A percentile compares a stretch with the other conserved stretches of the same genome.
Evolutionary conservation across 2,329 filamentous ascomycete genomes (phyloP).

Genomic region (Colletotrichum nymphaeae): DNA sequence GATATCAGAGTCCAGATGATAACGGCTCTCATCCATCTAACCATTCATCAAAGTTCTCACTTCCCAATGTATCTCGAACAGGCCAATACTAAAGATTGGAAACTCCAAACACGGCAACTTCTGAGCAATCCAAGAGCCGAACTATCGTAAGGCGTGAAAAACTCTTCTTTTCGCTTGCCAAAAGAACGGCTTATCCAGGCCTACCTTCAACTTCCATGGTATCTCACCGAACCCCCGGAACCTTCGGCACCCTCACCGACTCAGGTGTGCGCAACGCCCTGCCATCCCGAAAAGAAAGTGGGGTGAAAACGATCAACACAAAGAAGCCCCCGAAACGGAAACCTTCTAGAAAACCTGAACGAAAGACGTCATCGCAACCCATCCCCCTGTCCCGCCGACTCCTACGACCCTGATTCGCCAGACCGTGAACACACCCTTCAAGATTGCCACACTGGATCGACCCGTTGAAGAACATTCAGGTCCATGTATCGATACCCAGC

Average conservation of each 20-base stretch:
- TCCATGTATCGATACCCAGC: neutral
- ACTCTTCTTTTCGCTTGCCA: neutral
- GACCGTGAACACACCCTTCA: neutral
- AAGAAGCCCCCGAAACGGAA: slow-evolving; percentile 5
- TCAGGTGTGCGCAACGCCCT: neutral
- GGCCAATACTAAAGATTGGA: too few species aligned
- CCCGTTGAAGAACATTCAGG: neutral
- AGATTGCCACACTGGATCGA: neutral
- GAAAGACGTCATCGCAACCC: neutral
- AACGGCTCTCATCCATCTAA: too few species aligned
- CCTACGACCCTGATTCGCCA: neutral
- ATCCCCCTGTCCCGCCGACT: neutral
- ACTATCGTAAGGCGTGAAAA: too few species aligned
- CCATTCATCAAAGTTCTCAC: too few species aligned
- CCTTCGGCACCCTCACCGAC: neutral
- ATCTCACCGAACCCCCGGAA: neutral
- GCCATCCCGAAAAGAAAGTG: neutral
- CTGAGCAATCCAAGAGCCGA: too few species aligned
- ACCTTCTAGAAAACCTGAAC: neutral
- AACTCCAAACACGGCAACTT: too few species aligned
- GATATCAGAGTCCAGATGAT: too few species aligned
- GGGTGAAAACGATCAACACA: neutral
- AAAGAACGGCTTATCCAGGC: neutral
- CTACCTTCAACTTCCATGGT: too few species aligned
- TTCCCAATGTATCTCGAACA: too few species aligned